Evolutionary conservation across 306 rosid species (phyloP).

Genomic region (Senna siamea): DNA sequence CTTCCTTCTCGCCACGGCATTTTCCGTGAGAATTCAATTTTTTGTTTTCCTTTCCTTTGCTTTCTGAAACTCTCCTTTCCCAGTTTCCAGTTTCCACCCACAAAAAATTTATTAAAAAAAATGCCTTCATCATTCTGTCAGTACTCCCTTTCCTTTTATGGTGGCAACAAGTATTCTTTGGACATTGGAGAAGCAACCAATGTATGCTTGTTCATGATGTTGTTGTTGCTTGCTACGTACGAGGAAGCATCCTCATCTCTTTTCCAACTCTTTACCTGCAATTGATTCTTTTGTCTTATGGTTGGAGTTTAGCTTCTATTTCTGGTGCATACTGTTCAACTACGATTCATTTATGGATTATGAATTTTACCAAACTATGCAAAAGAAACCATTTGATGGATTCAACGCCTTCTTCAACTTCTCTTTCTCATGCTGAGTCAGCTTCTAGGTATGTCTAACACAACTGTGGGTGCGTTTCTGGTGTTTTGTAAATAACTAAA

Average conservation of each 20-base stretch:
- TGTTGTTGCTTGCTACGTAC: not conserved
- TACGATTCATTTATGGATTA: not conserved
- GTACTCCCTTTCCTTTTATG: not conserved
- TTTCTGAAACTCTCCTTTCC: not conserved
- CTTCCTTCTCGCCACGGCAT: no score
- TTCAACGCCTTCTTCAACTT: constrained; percentile 44
- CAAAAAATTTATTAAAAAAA: not conserved
- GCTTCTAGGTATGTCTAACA: constrained; percentile 35
- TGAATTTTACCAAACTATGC: constrained; percentile 9
- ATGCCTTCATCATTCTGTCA: not conserved
- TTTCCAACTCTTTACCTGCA: constrained; percentile 9
- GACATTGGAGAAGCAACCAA: constrained; percentile 18
- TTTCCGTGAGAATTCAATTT: no score
- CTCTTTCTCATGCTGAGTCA: constrained; percentile 1
- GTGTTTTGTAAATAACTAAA: not conserved
- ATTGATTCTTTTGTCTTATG: not conserved
- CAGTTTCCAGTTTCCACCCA: not conserved
- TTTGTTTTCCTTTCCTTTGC: not conserved
- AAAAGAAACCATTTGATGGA: constrained; percentile 3
- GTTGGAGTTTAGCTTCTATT: constrained; percentile 6
- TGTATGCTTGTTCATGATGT: constrained; percentile 13
- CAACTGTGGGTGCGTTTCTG: constrained; percentile 16
- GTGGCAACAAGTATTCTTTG: not conserved
- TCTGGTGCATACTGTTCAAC: not conserved
- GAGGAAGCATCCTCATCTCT: not conserved